A percentile compares a stretch with the other conserved stretches of the same genome.
These are phyloP conservation scores for Solanum chiquidenum DNA, from an alignment of 257 asterid genomes.

Conservation along the genomic window DNA sequence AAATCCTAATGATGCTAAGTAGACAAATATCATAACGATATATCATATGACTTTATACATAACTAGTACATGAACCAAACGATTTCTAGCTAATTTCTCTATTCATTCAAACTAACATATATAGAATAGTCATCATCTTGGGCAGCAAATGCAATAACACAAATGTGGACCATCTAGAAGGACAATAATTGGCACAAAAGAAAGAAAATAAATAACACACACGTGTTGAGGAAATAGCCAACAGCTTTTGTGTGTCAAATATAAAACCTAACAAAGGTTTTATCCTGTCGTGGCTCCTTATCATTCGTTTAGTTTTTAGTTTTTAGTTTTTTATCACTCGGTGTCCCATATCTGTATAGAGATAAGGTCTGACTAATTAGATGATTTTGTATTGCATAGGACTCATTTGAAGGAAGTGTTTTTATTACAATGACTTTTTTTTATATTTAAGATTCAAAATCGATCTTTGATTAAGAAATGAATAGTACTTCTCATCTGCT, in stretches of 20 bases:
- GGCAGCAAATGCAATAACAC: background rate
- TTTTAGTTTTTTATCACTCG: background rate
- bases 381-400: fast-evolving
- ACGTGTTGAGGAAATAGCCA: background rate
- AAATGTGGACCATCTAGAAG: background rate
- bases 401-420: too few relatives aligned
- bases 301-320: background rate
- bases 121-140: background rate
- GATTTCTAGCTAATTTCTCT: background rate
- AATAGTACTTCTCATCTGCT: background rate
- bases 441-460: too few relatives aligned
- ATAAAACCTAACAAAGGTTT: background rate
- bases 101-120: background rate
- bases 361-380: too few relatives aligned
- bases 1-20: background rate
- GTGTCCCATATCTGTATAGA: too few relatives aligned
- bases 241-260: background rate
- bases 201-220: background rate
- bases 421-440: too few relatives aligned
- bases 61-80: background rate
- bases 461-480: too few relatives aligned
- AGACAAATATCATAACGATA: too few relatives aligned
- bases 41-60: background rate
- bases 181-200: background rate
- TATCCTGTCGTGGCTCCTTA: background rate